Conservation (phyloP, 139 green algal species). For the Chlamydomonas urium region DNA sequence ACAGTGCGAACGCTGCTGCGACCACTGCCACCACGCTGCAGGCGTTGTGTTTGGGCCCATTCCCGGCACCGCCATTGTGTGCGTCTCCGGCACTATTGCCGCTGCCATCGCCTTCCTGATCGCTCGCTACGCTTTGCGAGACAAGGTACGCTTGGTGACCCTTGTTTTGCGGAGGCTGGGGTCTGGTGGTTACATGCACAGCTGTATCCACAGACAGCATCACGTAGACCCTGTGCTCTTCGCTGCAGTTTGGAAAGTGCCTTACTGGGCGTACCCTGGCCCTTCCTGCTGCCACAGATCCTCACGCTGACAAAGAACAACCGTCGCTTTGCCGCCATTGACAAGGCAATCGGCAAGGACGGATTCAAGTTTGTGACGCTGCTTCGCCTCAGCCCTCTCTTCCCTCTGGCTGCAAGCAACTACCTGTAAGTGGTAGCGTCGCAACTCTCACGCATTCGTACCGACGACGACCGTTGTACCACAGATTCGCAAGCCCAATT, state of each 20-base stretch:
- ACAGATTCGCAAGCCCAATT: too few relatives aligned
- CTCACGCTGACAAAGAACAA: slow-evolving; percentile 26
- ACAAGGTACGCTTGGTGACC: slow-evolving; percentile 76
- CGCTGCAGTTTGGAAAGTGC: too few relatives aligned
- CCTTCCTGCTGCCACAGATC: too few relatives aligned
- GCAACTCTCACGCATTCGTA: too few relatives aligned
- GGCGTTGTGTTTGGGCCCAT: slow-evolving; percentile 81
- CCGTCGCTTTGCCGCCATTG: slow-evolving; percentile 79
- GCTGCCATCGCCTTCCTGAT: slow-evolving; percentile 89
- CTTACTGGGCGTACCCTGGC: too few relatives aligned
- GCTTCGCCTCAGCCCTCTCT: slow-evolving; percentile 83
- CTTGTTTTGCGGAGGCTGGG: slow-evolving; percentile 80
- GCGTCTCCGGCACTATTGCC: slow-evolving; percentile 66
- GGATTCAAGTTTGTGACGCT: slow-evolving; percentile 92
- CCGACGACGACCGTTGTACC: too few relatives aligned
- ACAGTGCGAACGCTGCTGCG: too few relatives aligned
- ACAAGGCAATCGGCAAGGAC: slow-evolving; percentile 82
- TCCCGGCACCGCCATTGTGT: slow-evolving; percentile 71
- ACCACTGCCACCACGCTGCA: too few relatives aligned
- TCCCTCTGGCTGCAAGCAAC: slow-evolving; percentile 88
- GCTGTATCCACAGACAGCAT: too few relatives aligned
- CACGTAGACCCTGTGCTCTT: too few relatives aligned
- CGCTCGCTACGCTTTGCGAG: slow-evolving; percentile 79
- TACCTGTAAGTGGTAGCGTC: slow-evolving; percentile 91
- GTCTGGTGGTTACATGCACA: too few relatives aligned